phyloP scores from a whole-genome alignment of 2,329 filamentous ascomycete species.

The Corinectria fuckeliana region DNA sequence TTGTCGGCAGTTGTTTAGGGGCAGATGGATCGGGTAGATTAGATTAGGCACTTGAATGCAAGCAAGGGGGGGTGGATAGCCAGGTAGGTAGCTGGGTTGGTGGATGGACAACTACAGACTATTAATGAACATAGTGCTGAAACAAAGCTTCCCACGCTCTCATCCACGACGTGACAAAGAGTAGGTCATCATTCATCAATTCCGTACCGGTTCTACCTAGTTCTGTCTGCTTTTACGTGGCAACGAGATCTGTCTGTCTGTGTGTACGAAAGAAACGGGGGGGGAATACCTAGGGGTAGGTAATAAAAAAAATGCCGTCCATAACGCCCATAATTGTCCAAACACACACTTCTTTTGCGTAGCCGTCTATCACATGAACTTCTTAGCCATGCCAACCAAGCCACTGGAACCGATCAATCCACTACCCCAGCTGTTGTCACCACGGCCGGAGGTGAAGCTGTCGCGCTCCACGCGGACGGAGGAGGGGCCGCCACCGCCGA shows the following conservation, averaged over 20 bases:
- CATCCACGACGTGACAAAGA: not conserved
- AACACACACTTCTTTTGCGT: not conserved
- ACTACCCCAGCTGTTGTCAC: slow-evolving; percentile 43
- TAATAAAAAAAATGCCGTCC: slow-evolving; percentile 15
- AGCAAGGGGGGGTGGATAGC: not conserved
- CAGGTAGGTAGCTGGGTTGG: slow-evolving; percentile 19
- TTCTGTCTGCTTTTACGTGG: not conserved
- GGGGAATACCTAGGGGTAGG: too few species aligned
- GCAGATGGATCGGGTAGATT: slow-evolving; percentile 20
- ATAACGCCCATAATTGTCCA: slow-evolving; percentile 31
- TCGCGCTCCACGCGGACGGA: slow-evolving; percentile 44
- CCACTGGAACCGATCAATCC: slow-evolving; percentile 37
- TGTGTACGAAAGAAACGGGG: too few species aligned
- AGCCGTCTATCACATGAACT: slow-evolving; percentile 49
- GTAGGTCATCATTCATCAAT: slow-evolving; percentile 9
- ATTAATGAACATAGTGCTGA: slow-evolving; percentile 41
- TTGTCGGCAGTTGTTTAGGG: slow-evolving; percentile 16
- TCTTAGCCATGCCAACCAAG: slow-evolving; percentile 49
- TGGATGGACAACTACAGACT: slow-evolving; percentile 38
- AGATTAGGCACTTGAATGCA: slow-evolving; percentile 32
- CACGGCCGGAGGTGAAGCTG: slow-evolving; percentile 44
- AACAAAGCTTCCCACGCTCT: slow-evolving; percentile 11
- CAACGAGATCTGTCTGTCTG: not conserved
- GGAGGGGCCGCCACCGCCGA: slow-evolving; percentile 35
- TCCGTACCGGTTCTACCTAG: not conserved